phyloP scores from a whole-genome alignment of 208 protist species.

The Acanthamoeba culbertsoni region DNA sequence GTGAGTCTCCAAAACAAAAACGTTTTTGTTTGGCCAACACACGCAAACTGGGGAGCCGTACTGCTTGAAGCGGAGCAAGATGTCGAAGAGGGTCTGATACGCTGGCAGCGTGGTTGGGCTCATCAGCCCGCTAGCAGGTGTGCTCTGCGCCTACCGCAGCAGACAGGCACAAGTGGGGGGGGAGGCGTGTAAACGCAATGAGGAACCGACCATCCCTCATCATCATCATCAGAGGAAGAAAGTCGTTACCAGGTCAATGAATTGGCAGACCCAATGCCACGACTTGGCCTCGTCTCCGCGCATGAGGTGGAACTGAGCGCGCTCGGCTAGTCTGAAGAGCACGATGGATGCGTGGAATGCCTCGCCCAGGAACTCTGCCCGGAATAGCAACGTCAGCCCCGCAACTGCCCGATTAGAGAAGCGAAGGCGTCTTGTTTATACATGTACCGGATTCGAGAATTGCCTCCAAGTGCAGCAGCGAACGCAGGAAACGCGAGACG shows the following conservation, averaged over 20 bases:
- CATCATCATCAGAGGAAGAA: background rate
- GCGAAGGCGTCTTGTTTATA: too few relatives aligned
- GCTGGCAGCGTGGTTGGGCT: background rate
- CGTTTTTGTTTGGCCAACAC: too few relatives aligned
- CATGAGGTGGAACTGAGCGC: background rate
- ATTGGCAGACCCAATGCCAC: background rate
- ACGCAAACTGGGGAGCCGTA: background rate
- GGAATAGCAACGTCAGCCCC: too few relatives aligned
- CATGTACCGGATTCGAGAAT: background rate
- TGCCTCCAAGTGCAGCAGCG: background rate
- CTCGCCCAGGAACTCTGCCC: too few relatives aligned
- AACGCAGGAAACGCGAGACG: background rate
- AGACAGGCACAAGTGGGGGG: background rate
- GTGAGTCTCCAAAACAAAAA: background rate
- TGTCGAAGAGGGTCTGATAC: background rate
- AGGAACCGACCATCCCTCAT: background rate
- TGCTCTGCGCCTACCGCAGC: background rate
- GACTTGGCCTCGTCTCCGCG: background rate
- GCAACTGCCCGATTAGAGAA: too few relatives aligned
- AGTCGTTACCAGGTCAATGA: background rate
- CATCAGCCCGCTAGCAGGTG: too few relatives aligned
- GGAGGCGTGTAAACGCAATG: background rate
- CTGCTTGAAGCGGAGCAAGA: slow-evolving; percentile 5
- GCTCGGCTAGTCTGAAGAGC: background rate
- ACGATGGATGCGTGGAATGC: background rate